Evolutionary conservation across 2,329 filamentous ascomycete genomes (phyloP), one percentile per base, ranked within the genome.

Genomic region (Hypoxylon sp.): DNA sequence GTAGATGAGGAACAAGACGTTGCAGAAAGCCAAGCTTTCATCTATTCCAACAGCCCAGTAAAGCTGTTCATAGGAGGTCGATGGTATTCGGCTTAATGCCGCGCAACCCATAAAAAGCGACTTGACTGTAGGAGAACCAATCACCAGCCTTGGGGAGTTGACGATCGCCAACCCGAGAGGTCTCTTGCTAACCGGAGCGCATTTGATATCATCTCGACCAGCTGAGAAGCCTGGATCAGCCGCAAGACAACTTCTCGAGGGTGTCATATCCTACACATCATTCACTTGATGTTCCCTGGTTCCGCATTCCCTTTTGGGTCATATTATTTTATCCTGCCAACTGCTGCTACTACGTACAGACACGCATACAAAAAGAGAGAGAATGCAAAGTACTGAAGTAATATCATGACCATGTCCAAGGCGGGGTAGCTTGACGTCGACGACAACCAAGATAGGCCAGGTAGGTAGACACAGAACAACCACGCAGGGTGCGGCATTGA

Each of bases 11-110:
- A 34, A 46, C 22, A 60, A 47, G 41, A 53, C 37, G 62, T 65
- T 70, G 63, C 67, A 71, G 56, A 50, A 59, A 57, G 68, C 71
- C 69, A 72, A 71, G 70, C 56, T 32, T 56, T 64, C 62, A 50
- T 65, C 59, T 56, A 66, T 70, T 52, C 68, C 65, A 71, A 56
- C 59, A 66, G 57, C 63, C 65, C 65, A 72, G 68, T 66, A 68
- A 63, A 62, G 55, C 49, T 66, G 39, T 65, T 60, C 44, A 59
- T 62, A 20, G 55, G 58, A 48, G 58, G 61, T 59, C 58, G 52
- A 64, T 60, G 70, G 68, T 71, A 62, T 67, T 70, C 69, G 68
- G 65, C 67, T 72, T 70, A 72, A 72, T 70, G 68, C 68, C 67
- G 67, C 70, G 50, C 51, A 67, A 65, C 58, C 62, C 66, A 62